Evolutionary conservation across 345 rosid genomes (phyloP), one percentile per base, ranked within the genome.

Genomic region (Ricinus communis): DNA sequence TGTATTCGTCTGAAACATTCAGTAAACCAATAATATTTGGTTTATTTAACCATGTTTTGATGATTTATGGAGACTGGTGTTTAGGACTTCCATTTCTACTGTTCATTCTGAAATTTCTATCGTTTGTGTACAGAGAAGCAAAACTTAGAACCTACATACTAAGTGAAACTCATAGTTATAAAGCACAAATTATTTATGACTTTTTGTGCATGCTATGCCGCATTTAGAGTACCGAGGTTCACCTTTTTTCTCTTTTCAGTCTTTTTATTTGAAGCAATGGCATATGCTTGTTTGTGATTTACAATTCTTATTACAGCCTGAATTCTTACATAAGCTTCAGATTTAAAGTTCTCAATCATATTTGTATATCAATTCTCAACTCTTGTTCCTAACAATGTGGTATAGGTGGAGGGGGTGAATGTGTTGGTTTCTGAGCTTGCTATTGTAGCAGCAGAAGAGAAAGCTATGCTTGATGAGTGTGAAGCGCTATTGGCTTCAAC

Each of bases 401-500:
- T 65, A 59, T 75, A 87, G 90, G 88, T 82, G 74, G 93, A 88
- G 81, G 84, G 73, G 57, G 81, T 83, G 82, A 85, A 83, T 57
- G 72, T 66, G 49, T 79, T 83, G 82, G 87, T 85, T 72, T 88
- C 87, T 19, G 90, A 86, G 75, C 91, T 91, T 66, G 92, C 92
- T 62, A 67, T 74, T 76, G 69, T 82, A 72, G 80, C 81, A 30
- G 82, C 77, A 51, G 77, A 71, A 55, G 97, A 90, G 82, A 85
- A 78, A 31, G 71, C 81, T 58, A 73, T 86, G 87, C 85, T 94
- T 71, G 87, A 71, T 22, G 84, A 85, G 60, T 91, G 90, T 71
- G 90, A 91, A 85, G 65, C 83, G 71, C 79, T 94, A 13, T 79
- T 94, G 82, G 83, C 84, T 80, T 84, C 95, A 59, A 81, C 87